Conservation (phyloP, 2,329 filamentous ascomycete genomes). For the Sordariomycetes sp. region DNA sequence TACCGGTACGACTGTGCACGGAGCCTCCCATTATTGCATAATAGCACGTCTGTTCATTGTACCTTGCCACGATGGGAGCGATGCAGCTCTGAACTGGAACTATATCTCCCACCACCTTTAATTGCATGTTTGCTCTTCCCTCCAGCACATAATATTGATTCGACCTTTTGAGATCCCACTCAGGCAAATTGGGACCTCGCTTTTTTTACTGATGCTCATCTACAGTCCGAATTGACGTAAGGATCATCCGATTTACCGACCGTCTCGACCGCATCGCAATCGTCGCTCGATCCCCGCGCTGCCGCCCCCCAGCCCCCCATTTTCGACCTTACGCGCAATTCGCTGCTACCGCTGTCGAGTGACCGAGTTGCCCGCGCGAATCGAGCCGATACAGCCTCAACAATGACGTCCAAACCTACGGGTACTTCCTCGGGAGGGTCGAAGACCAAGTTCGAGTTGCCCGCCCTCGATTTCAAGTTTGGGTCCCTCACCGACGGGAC, state of each 20-base stretch:
- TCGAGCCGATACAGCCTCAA: neutral
- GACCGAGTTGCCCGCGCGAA: neutral
- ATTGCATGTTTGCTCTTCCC: neutral
- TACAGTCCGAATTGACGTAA: neutral
- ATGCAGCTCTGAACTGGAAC: neutral
- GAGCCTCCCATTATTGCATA: neutral
- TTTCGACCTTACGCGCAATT: neutral
- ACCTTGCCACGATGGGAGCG: neutral
- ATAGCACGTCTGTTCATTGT: neutral
- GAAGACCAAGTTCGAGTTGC: constrained; percentile 34
- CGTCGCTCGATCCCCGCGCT: neutral
- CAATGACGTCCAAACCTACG: neutral
- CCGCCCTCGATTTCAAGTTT: constrained; percentile 44
- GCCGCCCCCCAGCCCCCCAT: neutral
- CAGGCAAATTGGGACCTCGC: neutral
- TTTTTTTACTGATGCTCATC: neutral
- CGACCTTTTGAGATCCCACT: neutral
- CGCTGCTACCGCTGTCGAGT: neutral
- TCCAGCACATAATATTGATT: neutral
- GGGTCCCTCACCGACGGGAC: constrained; percentile 47
- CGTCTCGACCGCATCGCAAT: neutral
- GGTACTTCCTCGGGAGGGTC: neutral
- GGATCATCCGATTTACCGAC: neutral
- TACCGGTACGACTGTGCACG: neutral
- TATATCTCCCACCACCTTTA: neutral